Percentiles rank a stretch among this genome's conserved stretches.
Evolutionary conservation across 2,329 filamentous ascomycete species (phyloP).

Genomic region (Alternaria infectoria): DNA sequence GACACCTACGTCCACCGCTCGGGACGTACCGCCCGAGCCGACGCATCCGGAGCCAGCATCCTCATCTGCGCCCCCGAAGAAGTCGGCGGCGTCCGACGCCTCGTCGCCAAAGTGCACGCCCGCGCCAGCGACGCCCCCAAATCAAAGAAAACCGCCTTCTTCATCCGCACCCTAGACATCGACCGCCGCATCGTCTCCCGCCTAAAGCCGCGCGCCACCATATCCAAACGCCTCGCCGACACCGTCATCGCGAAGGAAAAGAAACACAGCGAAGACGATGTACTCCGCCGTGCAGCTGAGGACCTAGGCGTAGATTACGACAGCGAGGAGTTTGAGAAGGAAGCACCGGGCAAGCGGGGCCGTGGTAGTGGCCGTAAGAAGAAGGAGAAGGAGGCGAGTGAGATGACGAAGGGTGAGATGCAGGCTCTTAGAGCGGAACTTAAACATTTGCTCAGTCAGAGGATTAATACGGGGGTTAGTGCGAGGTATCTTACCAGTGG

Average conservation of each 20-base stretch:
- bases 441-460: conserved; percentile 70
- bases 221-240: conserved; percentile 90
- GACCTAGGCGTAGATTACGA: conserved; percentile 95
- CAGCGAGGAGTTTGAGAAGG: conserved; percentile 75
- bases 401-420: conserved; percentile 75
- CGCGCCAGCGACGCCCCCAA: conserved; percentile 55
- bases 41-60: conserved; percentile 78
- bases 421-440: conserved; percentile 73
- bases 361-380: conserved; percentile 75
- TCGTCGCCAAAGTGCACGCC: conserved; percentile 88
- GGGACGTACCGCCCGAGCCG: conserved; percentile 87
- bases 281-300: conserved; percentile 83
- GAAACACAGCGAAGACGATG: conserved; percentile 80
- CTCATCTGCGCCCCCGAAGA: conserved; percentile 92
- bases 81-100: conserved; percentile 79
- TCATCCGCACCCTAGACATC: conserved; percentile 81
- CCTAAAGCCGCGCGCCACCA: conserved; percentile 75
- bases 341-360: conserved; percentile 62
- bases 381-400: conserved; percentile 74
- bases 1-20: conserved; percentile 96
- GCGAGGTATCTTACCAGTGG: conserved; percentile 85
- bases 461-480: conserved; percentile 87
- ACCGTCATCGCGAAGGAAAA: conserved; percentile 85
- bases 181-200: conserved; percentile 79
- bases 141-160: conserved; percentile 62